These are phyloP conservation scores for Septoria petroselini DNA, from an alignment of 2,329 filamentous ascomycete genomes.

Conservation along the genomic window DNA sequence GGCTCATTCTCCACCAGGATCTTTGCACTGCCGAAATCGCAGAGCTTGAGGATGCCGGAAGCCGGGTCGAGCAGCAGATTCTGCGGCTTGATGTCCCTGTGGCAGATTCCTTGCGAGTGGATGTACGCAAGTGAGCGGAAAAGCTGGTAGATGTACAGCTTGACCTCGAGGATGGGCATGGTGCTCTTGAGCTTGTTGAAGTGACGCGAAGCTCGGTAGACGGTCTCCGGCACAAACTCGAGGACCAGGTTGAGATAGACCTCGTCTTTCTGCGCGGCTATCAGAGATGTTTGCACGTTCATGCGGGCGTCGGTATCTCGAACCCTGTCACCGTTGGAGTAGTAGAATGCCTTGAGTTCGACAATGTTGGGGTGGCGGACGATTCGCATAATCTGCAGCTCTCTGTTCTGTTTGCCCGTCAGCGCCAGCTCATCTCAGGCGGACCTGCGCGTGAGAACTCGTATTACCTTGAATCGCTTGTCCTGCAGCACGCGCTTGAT, in stretches of 20 bases:
- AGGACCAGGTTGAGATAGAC: constrained; percentile 98
- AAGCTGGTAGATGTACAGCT: constrained; percentile 99
- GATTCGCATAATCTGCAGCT: constrained; percentile 99
- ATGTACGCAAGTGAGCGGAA: constrained; percentile 98
- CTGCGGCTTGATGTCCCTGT: constrained; percentile 98
- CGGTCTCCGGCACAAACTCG: constrained; percentile 96
- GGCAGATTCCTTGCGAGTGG: constrained; percentile 98
- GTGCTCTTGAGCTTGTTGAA: constrained; percentile 99
- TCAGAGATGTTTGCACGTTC: constrained; percentile 40
- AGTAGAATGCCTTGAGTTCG: constrained; percentile 98
- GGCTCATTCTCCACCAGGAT: constrained; percentile 98
- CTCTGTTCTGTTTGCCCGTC: constrained; percentile 70
- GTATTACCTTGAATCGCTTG: constrained; percentile 92
- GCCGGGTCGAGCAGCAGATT: constrained; percentile 90
- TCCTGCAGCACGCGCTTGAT: constrained; percentile 99
- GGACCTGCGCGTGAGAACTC: not conserved
- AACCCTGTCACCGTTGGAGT: constrained; percentile 97
- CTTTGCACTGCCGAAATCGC: constrained; percentile 98
- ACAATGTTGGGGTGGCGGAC: constrained; percentile 98
- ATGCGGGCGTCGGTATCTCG: constrained; percentile 37
- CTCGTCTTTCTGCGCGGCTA: constrained; percentile 67
- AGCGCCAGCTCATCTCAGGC: constrained; percentile 32
- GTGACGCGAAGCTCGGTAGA: constrained; percentile 95
- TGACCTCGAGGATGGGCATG: constrained; percentile 98
- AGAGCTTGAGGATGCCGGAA: constrained; percentile 91